Percentiles rank a stretch among this genome's conserved stretches.
These are phyloP conservation scores for Auriscalpium vulgare DNA, from an alignment of 768 basidiomycete genomes.

Conservation along the genomic window DNA sequence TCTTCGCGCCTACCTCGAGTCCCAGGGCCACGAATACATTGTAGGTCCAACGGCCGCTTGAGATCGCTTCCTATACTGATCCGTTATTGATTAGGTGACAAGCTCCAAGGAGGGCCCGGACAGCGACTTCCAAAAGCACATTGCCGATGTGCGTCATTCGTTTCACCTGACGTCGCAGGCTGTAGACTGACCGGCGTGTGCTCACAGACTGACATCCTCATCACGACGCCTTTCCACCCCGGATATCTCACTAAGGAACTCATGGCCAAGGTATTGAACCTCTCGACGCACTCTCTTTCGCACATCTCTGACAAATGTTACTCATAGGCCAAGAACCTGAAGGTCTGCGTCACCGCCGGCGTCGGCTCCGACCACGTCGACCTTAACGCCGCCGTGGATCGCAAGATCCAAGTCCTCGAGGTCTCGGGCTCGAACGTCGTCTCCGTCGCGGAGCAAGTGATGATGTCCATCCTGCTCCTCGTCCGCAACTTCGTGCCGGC, in stretches of 20 bases:
- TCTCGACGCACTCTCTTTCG: not conserved
- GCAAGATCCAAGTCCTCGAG: too few species aligned
- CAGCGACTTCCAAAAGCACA: constrained; percentile 29
- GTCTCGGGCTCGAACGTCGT: too few species aligned
- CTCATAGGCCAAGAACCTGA: constrained; percentile 66
- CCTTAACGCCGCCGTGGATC: too few species aligned
- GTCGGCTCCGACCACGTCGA: too few species aligned
- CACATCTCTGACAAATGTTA: not conserved
- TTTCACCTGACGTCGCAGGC: not conserved
- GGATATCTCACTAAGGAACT: constrained; percentile 21
- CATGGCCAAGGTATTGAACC: constrained; percentile 11
- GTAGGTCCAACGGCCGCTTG: constrained; percentile 2
- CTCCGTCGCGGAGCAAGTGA: too few species aligned
- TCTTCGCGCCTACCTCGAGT: constrained; percentile 26
- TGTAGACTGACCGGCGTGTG: not conserved
- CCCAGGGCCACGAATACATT: constrained; percentile 29
- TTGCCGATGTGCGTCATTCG: constrained; percentile 22
- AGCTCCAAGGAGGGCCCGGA: constrained; percentile 32
- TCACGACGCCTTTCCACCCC: constrained; percentile 24
- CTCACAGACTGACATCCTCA: constrained; percentile 9
- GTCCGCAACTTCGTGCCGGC: too few species aligned
- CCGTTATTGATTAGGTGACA: constrained; percentile 16
- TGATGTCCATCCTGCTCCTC: too few species aligned
- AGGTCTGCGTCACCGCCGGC: constrained; percentile 76
- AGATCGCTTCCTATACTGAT: too few species aligned